Evolutionary conservation across 345 rosid genomes (phyloP), one percentile per base, ranked within the genome.

Genomic region (Citrus maxima): DNA sequence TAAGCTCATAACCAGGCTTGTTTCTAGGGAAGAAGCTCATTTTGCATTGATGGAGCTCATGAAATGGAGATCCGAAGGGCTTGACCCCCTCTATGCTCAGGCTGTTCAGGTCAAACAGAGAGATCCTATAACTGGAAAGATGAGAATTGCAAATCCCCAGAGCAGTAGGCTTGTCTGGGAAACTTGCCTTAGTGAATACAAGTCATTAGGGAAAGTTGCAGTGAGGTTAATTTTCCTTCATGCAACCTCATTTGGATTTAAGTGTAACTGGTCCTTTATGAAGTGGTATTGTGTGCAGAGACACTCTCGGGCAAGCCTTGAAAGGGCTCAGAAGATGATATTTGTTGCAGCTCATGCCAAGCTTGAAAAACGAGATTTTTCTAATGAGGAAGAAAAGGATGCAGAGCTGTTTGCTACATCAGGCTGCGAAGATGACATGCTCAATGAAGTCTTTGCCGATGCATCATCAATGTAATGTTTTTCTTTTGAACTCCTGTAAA

Each of bases 121-220:
- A 67, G 92, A 89, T 75, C 86, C 90, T 21, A 68, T 80, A 72
- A 89, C 88, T 4, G 90, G 92, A 32, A 89, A 87, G 84, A 80
- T 89, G 92, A 87, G 77, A 81, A 83, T 85, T n/a, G 92, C 88
- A 37, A 87, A 87, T 74, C 92, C 92, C 42, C 90, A 89, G 74
- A 87, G 90, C 77, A 83, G 90, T 54, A 89, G 92, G 70, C 83
- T 89, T 59, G 90, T 89, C n/a, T 89, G 92, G 92, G 92, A 89
- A 81, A 89, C 92, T 71, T 85, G 89, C 75, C 81, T 89, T 42
- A 84, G 88, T 59, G 88, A 89, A 62, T 89, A 85, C 78, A 89
- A 89, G 77, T 82, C 88, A 64, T 62, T 89, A 55, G 88, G 88
- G 61, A 89, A 85, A 62, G 85, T 87, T 81, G 92, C 88, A 19